Conservation (phyloP, 345 rosid species). For the Brassica nigra region DNA sequence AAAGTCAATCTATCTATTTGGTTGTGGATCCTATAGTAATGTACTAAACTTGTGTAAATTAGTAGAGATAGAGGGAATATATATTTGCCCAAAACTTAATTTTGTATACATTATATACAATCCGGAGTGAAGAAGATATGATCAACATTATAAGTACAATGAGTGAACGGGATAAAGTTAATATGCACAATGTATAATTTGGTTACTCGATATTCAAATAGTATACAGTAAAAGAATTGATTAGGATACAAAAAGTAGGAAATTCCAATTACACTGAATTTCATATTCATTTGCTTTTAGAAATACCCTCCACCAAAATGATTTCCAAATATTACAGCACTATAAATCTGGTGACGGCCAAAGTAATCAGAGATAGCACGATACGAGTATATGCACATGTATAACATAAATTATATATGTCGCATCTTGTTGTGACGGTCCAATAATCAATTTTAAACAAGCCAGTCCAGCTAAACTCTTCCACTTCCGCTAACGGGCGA, state of each 20-base stretch:
- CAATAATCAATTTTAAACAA: too few species aligned
- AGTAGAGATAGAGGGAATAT: neutral
- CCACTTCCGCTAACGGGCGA: too few species aligned
- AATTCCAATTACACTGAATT: neutral
- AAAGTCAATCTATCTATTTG: neutral
- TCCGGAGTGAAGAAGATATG: too few species aligned
- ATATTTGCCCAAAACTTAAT: neutral
- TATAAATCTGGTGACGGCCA: too few species aligned
- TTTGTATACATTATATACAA: too few species aligned
- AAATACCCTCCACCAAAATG: neutral
- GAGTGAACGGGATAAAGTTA: neutral
- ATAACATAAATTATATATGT: too few species aligned
- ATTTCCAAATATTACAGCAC: neutral
- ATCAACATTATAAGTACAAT: neutral
- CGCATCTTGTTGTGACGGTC: too few species aligned
- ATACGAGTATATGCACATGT: too few species aligned
- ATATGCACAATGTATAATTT: neutral
- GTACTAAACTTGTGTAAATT: neutral
- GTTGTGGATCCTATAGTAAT: neutral
- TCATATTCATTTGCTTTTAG: neutral
- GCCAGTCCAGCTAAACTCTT: too few species aligned
- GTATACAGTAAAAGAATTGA: neutral
- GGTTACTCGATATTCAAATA: neutral
- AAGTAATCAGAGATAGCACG: too few species aligned
- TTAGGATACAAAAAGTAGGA: neutral